Conservation (phyloP, 345 rosid genomes). For the Eucalyptus guilfoylei region DNA sequence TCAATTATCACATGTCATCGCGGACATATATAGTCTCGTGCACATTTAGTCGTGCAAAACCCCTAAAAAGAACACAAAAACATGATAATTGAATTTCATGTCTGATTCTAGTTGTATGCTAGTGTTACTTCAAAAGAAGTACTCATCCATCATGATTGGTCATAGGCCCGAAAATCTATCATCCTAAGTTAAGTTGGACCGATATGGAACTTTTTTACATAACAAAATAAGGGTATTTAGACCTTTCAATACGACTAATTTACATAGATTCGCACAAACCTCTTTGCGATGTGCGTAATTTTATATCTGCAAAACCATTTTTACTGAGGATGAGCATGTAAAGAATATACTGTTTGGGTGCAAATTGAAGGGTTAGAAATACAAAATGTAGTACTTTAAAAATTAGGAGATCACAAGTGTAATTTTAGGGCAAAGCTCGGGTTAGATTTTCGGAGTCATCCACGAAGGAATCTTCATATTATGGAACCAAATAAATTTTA, state of each 20-base stretch:
- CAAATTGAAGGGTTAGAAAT: neutral
- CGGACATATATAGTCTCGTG: neutral
- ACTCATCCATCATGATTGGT: neutral
- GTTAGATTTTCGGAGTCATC: neutral
- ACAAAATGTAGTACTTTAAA: neutral
- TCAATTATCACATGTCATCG: neutral
- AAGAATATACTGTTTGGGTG: neutral
- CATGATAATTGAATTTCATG: neutral
- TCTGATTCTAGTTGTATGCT: neutral
- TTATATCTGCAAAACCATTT: neutral
- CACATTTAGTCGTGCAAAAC: neutral
- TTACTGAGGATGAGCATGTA: neutral
- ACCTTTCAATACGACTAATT: neutral
- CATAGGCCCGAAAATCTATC: too few species aligned
- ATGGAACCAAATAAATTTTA: neutral
- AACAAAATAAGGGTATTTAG: neutral
- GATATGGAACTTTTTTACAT: neutral
- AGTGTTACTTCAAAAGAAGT: neutral
- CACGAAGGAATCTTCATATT: neutral
- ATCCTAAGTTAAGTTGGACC: neutral
- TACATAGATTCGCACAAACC: neutral
- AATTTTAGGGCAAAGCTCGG: neutral
- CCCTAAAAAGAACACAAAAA: neutral
- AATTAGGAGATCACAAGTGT: neutral
- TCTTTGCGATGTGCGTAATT: neutral